These are phyloP conservation scores for Pezicula radicicola DNA, from an alignment of 2,329 filamentous ascomycete genomes.

Conservation along the genomic window DNA sequence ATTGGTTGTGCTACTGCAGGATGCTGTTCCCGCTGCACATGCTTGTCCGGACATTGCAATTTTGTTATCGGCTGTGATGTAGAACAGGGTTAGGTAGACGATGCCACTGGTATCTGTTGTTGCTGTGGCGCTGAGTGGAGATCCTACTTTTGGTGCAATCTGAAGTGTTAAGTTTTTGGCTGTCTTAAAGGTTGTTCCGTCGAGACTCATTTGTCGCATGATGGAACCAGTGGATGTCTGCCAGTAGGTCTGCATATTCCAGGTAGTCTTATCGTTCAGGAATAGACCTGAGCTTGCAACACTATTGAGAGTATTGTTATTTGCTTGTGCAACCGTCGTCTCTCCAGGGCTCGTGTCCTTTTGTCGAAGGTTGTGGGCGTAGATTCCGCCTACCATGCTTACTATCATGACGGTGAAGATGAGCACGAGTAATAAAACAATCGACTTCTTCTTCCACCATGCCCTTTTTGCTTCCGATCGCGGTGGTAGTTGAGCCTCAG, in stretches of 20 bases:
- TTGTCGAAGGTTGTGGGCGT: neutral
- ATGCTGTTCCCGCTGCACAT: constrained; percentile 11
- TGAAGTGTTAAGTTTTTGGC: constrained; percentile 10
- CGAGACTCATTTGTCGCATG: constrained; percentile 14
- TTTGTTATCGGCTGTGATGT: constrained; percentile 14
- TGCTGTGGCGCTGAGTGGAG: constrained; percentile 17
- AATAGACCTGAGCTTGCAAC: constrained; percentile 18
- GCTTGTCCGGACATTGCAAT: constrained; percentile 18
- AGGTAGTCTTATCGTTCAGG: constrained; percentile 14
- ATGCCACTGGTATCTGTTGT: constrained; percentile 15
- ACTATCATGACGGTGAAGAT: neutral
- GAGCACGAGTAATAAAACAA: neutral
- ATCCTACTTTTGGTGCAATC: constrained; percentile 13
- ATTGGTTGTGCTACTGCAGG: constrained; percentile 8
- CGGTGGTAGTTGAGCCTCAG: neutral
- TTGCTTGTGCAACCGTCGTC: neutral
- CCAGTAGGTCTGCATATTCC: constrained; percentile 19
- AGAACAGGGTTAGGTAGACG: constrained; percentile 21
- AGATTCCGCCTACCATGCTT: neutral
- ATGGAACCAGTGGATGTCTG: constrained; percentile 15
- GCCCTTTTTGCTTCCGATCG: neutral
- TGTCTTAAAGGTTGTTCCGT: constrained; percentile 13
- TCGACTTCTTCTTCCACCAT: constrained; percentile 1
- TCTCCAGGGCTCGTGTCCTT: neutral
- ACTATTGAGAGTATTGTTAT: constrained; percentile 14